Conservation (phyloP, 768 basidiomycete species). For the Russula griseocarnosa region DNA sequence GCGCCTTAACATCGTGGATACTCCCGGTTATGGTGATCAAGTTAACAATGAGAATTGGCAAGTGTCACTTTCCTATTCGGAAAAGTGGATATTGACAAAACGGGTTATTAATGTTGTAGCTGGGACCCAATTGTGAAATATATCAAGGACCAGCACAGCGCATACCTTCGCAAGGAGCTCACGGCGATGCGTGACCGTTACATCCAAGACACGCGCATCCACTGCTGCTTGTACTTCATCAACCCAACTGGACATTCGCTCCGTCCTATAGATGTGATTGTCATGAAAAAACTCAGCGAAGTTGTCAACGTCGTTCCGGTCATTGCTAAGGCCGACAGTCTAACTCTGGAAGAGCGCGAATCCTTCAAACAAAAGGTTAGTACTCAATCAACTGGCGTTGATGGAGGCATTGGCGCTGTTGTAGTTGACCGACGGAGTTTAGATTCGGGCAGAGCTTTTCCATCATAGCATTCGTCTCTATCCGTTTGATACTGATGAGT, state of each 20-base stretch:
- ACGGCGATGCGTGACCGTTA: slow-evolving; percentile 98
- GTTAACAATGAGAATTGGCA: slow-evolving; percentile 99
- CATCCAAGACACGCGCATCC: slow-evolving; percentile 97
- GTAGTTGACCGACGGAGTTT: not conserved
- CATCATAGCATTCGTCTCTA: slow-evolving; percentile 93
- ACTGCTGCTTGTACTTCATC: slow-evolving; percentile 98
- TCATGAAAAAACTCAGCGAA: slow-evolving; percentile 98
- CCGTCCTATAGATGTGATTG: slow-evolving; percentile 94
- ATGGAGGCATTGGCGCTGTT: slow-evolving; percentile 13
- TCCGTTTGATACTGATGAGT: slow-evolving; percentile 96
- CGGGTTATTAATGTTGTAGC: slow-evolving; percentile 41
- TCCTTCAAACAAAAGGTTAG: slow-evolving; percentile 87
- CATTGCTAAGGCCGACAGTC: slow-evolving; percentile 93
- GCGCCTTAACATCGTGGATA: slow-evolving; percentile 96
- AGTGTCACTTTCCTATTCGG: slow-evolving; percentile 30
- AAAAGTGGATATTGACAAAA: not conserved
- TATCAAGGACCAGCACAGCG: slow-evolving; percentile 99
- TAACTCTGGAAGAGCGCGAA: slow-evolving; percentile 90
- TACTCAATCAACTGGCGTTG: slow-evolving; percentile 13
- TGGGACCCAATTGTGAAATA: slow-evolving; percentile 99
- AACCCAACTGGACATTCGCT: slow-evolving; percentile 97
- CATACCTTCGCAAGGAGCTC: slow-evolving; percentile 97
- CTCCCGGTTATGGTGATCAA: slow-evolving; percentile 97
- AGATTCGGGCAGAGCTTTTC: slow-evolving; percentile 91
- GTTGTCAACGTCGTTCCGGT: slow-evolving; percentile 99